A percentile compares a stretch with the other conserved stretches of the same genome.
Conservation (phyloP, 352 stramenopile genomes). For the Ochromonadaceae sp. region DNA sequence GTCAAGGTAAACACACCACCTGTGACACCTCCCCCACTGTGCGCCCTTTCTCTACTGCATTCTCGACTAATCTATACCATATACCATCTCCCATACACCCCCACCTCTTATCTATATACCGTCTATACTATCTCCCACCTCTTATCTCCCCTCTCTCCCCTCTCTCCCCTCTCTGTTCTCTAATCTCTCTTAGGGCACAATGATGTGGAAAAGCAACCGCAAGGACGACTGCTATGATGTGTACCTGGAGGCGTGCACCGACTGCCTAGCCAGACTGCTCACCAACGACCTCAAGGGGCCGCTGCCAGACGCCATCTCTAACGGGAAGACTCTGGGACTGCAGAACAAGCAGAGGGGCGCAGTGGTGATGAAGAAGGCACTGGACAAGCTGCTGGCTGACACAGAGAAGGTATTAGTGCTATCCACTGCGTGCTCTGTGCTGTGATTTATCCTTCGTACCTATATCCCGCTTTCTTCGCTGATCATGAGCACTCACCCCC, state of each 20-base stretch:
- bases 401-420: neutral
- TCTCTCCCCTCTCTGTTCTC: too few relatives aligned
- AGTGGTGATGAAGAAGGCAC: neutral
- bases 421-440: too few relatives aligned
- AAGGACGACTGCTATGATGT: conserved; percentile 14
- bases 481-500: too few relatives aligned
- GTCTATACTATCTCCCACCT: too few relatives aligned
- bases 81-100: too few relatives aligned
- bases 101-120: too few relatives aligned
- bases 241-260: neutral
- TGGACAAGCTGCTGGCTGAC: conserved; percentile 8
- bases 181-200: conserved; percentile 9
- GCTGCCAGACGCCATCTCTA: neutral
- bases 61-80: neutral
- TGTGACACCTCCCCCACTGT: neutral
- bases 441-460: too few relatives aligned
- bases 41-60: neutral
- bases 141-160: too few relatives aligned
- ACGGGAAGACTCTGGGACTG: neutral
- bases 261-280: neutral
- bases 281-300: neutral
- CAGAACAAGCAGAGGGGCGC: conserved; percentile 13
- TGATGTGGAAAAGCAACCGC: conserved; percentile 8
- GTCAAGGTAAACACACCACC: neutral
- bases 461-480: too few relatives aligned